Conservation (phyloP, 2,329 filamentous ascomycete genomes). For the Hypoxylon sp. region DNA sequence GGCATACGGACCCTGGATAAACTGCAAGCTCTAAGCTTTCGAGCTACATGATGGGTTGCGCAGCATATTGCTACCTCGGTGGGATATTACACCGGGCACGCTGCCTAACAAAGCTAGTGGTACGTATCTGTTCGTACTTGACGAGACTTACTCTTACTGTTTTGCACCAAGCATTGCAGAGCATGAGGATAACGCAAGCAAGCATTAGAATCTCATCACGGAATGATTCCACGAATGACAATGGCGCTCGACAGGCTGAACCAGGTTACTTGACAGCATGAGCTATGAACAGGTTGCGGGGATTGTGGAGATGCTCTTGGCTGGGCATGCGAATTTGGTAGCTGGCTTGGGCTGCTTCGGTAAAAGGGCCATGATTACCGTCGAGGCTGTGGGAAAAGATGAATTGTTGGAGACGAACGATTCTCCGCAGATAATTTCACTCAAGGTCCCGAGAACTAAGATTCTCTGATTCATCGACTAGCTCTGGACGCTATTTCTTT, state of each 20-base stretch:
- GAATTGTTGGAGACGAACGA: constrained; percentile 19
- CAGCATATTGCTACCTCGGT: constrained; percentile 38
- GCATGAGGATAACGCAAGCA: constrained; percentile 24
- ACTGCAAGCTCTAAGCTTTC: constrained; percentile 21
- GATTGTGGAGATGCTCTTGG: constrained; percentile 28
- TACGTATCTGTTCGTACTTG: constrained; percentile 10
- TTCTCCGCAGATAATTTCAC: constrained; percentile 1
- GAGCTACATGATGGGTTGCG: constrained; percentile 27
- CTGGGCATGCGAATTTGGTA: constrained; percentile 4
- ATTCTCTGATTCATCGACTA: not conserved
- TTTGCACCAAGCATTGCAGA: not conserved
- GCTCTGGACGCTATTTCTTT: not conserved
- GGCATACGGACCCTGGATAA: constrained; percentile 24
- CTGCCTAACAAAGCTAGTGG: constrained; percentile 25
- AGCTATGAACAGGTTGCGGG: constrained; percentile 19
- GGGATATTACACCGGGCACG: constrained; percentile 33
- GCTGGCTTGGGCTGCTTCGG: not conserved
- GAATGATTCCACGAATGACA: constrained; percentile 38
- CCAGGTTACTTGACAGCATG: constrained; percentile 21
- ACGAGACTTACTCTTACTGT: constrained; percentile 1
- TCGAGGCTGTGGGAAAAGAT: constrained; percentile 1
- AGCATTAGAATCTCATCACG: constrained; percentile 14
- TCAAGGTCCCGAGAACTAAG: not conserved
- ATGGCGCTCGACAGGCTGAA: not conserved
- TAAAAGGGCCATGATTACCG: not conserved